Evolutionary conservation across 2,329 filamentous ascomycete species (phyloP), one percentile per base, ranked within the genome.

Genomic region (Cercospora sp.): DNA sequence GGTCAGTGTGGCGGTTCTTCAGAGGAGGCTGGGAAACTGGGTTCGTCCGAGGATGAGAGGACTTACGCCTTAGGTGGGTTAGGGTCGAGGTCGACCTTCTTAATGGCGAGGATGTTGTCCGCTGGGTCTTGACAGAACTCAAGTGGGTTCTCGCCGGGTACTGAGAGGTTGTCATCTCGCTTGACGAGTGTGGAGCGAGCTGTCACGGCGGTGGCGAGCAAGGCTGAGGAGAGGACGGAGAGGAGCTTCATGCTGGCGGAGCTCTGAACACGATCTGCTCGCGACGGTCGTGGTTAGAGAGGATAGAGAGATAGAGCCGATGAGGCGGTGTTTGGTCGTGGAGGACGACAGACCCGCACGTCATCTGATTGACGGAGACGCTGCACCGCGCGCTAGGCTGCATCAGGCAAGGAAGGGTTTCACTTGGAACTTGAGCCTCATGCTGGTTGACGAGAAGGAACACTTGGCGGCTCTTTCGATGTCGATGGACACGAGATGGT

Each of bases 61-160:
- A 71, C 75, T 77, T 88, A 98, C 94, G 93, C 85, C 77, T 87
- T 78, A 39, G 95, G 95, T 68, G 94, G 95, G 80, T 97, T 98
- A 13, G 95, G 95, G 39, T 80, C 77, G 66, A 99, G 81, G 75
- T 97, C 89, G 66, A 98, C 93, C 58, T 87, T 87, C 71, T 93
- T 84, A 75, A 99, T 93, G 53, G 83, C 82, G 73, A 97, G 83
- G 66, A 94, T 86, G 79, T 97, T 89, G 62, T 87, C 79, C 60
- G 81, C 80, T 67, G 92, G 91, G 70, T 91, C 86, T 67, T 83
- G 82, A 72, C 95, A 99, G 81, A 91, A 92, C 77, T 88, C 83
- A 68, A 99, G 85, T 31, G 95, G 94, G 77, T 94, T 97, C 61
- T 94, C 84, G 79, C 95, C 94, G 0, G 92, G 90, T 16, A 97